Evolutionary conservation across 345 rosid species (phyloP), one percentile per base, ranked within the genome.

Genomic region (Psidium guajava): DNA sequence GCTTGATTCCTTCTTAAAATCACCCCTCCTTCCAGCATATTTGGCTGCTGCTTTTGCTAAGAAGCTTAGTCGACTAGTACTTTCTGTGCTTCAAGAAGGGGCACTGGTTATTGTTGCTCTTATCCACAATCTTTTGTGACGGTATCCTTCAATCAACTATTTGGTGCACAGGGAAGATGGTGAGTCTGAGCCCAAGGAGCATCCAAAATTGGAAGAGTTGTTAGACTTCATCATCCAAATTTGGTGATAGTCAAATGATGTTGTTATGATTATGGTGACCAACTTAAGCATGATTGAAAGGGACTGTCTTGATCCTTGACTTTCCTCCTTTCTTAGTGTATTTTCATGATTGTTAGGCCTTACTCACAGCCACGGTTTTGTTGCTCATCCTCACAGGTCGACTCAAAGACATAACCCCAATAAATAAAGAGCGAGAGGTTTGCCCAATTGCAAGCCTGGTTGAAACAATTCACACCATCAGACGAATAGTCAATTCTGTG

Each of bases 11-110:
- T 97, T 98, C 91, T 93, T 97, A 83, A 94, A 93, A 89, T 96
- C 98, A 18, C 91, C 98, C n/a, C 93, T 97, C 91, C 98, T 96
- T 91, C 99, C 98, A 64, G 99, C 96, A 84, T 97, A 96, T 87
- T 89, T 97, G 86, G 99, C 99, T 88, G 98, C 99, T 91, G 93
- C 98, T 64, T 97, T 96, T 90, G 91, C 94, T 22, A 97, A 96
- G 93, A 96, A 93, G 89, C 89, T 97, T 88, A 95, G 99, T 90
- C 92, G 98, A 85, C 85, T 97, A 89, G 87, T 95, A 47, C 93
- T 96, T 87, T 90, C 89, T 11, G 93, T 92, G 54, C 96, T 99
- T 83, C 98, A 99, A 32, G 91, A 98, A 6, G 99, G 98, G 87
- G 91, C 95, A 42, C 84, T 97, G 89, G 93, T 94, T 90, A 90